Conservation (phyloP, 2,329 filamentous ascomycete genomes). For the Pestalotiopsis fici region DNA sequence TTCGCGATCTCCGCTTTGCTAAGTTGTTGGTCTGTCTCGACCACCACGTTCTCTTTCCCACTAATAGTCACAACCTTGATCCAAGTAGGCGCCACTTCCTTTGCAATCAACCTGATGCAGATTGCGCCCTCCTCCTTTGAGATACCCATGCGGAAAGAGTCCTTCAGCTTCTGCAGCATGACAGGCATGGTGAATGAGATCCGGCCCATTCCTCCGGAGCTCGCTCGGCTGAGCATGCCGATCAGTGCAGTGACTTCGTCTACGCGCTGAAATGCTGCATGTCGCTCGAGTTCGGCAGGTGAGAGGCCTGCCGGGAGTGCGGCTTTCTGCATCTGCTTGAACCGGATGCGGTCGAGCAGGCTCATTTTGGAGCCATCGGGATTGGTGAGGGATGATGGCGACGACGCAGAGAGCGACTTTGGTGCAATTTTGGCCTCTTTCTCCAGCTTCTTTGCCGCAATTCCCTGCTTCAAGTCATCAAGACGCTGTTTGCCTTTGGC, state of each 20-base stretch:
- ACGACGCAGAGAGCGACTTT: constrained; percentile 26
- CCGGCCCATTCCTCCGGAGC: constrained; percentile 50
- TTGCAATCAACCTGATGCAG: constrained; percentile 53
- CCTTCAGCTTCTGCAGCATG: constrained; percentile 65
- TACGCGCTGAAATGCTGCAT: constrained; percentile 66
- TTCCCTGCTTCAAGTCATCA: constrained; percentile 66
- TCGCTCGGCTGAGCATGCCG: constrained; percentile 63
- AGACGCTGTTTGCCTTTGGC: constrained; percentile 69
- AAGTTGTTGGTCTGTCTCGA: constrained; percentile 42
- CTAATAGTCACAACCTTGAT: constrained; percentile 51
- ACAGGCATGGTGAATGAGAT: constrained; percentile 67
- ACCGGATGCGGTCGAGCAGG: constrained; percentile 74
- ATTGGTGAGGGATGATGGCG: constrained; percentile 33
- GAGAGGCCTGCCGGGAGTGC: constrained; percentile 45
- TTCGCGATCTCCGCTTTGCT: constrained; percentile 34
- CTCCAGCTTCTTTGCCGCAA: constrained; percentile 53
- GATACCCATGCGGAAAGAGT: constrained; percentile 62
- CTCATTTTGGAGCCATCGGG: constrained; percentile 57
- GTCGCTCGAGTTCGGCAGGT: constrained; percentile 58
- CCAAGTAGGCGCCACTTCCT: constrained; percentile 59
- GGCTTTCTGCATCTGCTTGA: constrained; percentile 62
- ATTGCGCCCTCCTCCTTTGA: constrained; percentile 51
- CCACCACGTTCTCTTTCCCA: constrained; percentile 57
- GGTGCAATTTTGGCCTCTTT: constrained; percentile 38
- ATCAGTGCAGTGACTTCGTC: constrained; percentile 70